Conservation (phyloP, 2,329 filamentous ascomycete species). For the Lachnum nothofagi region DNA sequence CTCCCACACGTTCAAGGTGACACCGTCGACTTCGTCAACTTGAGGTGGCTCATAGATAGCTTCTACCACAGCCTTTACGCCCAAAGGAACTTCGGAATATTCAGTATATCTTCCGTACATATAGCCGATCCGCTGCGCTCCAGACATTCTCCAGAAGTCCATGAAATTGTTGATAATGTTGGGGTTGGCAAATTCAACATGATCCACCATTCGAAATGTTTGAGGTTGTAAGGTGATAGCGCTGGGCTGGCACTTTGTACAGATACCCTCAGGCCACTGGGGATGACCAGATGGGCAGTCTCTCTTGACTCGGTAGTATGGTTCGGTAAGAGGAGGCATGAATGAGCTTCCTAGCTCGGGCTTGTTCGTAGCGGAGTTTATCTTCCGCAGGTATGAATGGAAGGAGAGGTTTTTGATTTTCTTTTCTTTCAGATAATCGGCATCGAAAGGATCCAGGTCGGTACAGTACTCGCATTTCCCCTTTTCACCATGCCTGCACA, state of each 20-base stretch:
- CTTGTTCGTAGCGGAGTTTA: constrained; percentile 95
- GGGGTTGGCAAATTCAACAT: constrained; percentile 89
- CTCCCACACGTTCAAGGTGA: constrained; percentile 79
- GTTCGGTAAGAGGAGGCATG: constrained; percentile 90
- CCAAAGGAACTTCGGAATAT: constrained; percentile 87
- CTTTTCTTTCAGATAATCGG: constrained; percentile 84
- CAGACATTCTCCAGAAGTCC: constrained; percentile 84
- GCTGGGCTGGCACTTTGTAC: constrained; percentile 95
- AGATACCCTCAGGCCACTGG: constrained; percentile 92
- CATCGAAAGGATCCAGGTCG: constrained; percentile 88
- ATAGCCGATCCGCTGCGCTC: constrained; percentile 78
- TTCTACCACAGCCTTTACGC: constrained; percentile 91
- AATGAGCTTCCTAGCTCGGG: constrained; percentile 90
- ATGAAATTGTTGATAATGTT: constrained; percentile 83
- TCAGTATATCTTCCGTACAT: constrained; percentile 87
- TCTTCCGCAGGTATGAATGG: constrained; percentile 87
- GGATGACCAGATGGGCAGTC: constrained; percentile 92
- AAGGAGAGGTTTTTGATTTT: constrained; percentile 99
- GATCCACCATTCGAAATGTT: constrained; percentile 92
- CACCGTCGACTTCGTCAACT: constrained; percentile 78
- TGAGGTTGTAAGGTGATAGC: constrained; percentile 94
- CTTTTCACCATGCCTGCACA: constrained; percentile 94
- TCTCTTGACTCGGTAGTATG: constrained; percentile 81
- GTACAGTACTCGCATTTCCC: constrained; percentile 99
- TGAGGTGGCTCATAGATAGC: constrained; percentile 97